These are phyloP conservation scores for Sporisorium graminicola DNA, from an alignment of 1,284 basidiomycete genomes.

Conservation along the genomic window DNA sequence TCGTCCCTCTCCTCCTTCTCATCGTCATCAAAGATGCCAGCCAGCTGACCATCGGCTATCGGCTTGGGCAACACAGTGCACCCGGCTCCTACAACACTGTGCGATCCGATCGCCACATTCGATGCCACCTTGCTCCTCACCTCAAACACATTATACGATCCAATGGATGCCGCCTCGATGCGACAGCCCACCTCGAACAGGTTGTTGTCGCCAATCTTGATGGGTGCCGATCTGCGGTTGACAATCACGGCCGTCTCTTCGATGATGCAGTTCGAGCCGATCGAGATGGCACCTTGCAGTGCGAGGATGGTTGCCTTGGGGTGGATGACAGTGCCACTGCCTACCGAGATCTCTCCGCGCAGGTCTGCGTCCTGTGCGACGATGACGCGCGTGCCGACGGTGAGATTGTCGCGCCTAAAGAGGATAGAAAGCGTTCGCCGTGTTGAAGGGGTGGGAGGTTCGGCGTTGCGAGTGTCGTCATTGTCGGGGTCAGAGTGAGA, in stretches of 20 bases:
- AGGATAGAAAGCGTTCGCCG: constrained; percentile 10
- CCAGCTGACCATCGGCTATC: constrained; percentile 21
- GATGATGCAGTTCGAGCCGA: constrained; percentile 88
- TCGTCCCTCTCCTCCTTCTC: constrained; percentile 13
- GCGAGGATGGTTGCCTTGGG: constrained; percentile 92
- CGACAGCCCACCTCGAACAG: constrained; percentile 91
- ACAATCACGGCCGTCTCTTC: constrained; percentile 90
- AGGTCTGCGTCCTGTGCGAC: constrained; percentile 59
- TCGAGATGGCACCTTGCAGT: constrained; percentile 84
- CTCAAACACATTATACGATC: constrained; percentile 85
- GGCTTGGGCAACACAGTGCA: constrained; percentile 71
- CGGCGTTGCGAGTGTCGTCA: background rate
- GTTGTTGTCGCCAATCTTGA: constrained; percentile 91
- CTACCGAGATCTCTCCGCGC: constrained; percentile 58
- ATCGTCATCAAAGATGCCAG: constrained; percentile 21
- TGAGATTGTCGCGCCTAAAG: constrained; percentile 55
- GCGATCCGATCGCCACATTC: constrained; percentile 80
- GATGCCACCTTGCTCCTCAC: constrained; percentile 83
- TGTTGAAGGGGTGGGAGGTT: background rate
- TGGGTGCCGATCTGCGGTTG: constrained; percentile 76
- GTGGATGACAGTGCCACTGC: constrained; percentile 81
- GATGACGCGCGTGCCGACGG: constrained; percentile 53
- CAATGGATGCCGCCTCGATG: constrained; percentile 86
- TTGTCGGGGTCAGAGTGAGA: constrained; percentile 1
- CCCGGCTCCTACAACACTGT: constrained; percentile 84